Evolutionary conservation across 2,329 filamentous ascomycete genomes (phyloP), one percentile per base, ranked within the genome.

Genomic region (Fusarium avenaceum): DNA sequence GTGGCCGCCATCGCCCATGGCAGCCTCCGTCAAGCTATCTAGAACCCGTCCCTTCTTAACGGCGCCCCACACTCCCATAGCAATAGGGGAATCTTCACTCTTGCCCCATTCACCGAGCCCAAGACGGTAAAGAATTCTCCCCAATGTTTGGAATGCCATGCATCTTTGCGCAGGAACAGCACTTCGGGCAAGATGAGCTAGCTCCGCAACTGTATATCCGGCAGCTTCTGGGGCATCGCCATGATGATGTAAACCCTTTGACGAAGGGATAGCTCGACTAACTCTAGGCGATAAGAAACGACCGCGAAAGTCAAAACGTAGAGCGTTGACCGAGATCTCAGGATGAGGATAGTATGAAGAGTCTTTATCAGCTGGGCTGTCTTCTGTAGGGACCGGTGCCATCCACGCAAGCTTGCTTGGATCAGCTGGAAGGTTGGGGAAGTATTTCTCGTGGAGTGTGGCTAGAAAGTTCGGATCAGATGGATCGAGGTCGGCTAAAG

Each of bases 351-450:
- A 92, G 81, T 98, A 98, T 10, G 93, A 86, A 4, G 91, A 93
- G 69, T 90, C 86, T 67, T 84, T 85, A 74, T 92, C 90, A 22
- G 89, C 89, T 42, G 86, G 78, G 43, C 87, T 89, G 75, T 89
- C 86, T 46, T 87, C 78, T 6, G 89, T 89, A 8, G 89, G 89
- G 49, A 91, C 76, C 15, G 91, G 90, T 50, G 90, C 89, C 87
- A 98, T 96, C 95, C 95, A 99, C 20, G 93, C 92, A 6, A 97
- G 87, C 53, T 92, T 91, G 60, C 90, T 89, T 0, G 94, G 94
- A 78, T 97, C 93, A 55, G 94, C 89, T 3, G 94, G 89, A 2
- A 97, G 89, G 65, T 89, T 88, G 14, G 96, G 94, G 80, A 97
- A 99, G 85, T 97, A 99, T 79, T 97, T 97, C 22, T 89, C 82